Conservation (phyloP, 768 basidiomycete genomes). For the Nevesoporus exiguus region DNA sequence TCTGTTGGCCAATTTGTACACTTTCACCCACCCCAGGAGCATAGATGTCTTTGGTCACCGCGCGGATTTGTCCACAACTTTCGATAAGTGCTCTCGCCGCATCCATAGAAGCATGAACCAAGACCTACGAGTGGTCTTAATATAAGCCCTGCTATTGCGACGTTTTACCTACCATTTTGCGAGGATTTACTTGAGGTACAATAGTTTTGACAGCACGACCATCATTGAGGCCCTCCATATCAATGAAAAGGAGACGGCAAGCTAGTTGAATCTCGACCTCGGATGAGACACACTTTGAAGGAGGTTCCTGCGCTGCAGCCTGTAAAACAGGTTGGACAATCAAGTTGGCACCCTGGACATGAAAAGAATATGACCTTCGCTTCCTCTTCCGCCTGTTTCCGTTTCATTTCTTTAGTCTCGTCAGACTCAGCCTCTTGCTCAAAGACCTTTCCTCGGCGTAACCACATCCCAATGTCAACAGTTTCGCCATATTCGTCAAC, state of each 20-base stretch:
- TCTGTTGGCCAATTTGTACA: slow-evolving; percentile 92
- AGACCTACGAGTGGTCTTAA: slow-evolving; percentile 51
- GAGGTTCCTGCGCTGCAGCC: slow-evolving; percentile 78
- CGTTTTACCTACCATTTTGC: slow-evolving; percentile 71
- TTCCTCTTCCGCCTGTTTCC: slow-evolving; percentile 69
- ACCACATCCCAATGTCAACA: slow-evolving; percentile 93
- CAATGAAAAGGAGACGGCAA: slow-evolving; percentile 86
- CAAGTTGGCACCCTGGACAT: not conserved
- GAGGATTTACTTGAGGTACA: slow-evolving; percentile 92
- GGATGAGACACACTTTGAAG: slow-evolving; percentile 85
- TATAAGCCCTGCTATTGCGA: not conserved
- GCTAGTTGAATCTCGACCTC: slow-evolving; percentile 75
- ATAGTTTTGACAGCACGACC: slow-evolving; percentile 97
- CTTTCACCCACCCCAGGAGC: slow-evolving; percentile 73
- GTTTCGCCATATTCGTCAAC: slow-evolving; percentile 97
- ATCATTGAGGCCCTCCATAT: slow-evolving; percentile 96
- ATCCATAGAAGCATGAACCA: slow-evolving; percentile 72
- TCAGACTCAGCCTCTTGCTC: slow-evolving; percentile 88
- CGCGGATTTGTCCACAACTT: slow-evolving; percentile 76
- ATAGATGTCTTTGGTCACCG: slow-evolving; percentile 92
- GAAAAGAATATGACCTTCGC: slow-evolving; percentile 47
- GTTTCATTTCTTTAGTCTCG: slow-evolving; percentile 69
- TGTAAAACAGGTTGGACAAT: slow-evolving; percentile 30
- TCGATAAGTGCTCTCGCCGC: slow-evolving; percentile 73
- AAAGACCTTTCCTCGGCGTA: slow-evolving; percentile 84